Conservation (phyloP, 2,329 filamentous ascomycete species). For the Aspergillus caelatus region DNA sequence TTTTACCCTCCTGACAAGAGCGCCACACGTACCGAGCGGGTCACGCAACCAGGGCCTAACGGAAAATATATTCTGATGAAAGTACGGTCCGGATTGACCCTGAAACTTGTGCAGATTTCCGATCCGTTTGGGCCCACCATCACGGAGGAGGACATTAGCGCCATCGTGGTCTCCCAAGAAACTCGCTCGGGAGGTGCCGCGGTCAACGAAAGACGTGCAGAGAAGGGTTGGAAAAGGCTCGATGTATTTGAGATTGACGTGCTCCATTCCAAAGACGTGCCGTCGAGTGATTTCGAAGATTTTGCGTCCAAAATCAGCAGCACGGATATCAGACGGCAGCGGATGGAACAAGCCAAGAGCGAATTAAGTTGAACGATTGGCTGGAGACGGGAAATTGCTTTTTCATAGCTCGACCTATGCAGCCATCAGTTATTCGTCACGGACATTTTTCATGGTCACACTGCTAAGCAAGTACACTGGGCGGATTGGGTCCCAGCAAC, state of each 20-base stretch:
- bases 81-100: conserved; percentile 64
- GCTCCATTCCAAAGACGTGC: conserved; percentile 67
- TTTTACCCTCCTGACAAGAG: conserved; percentile 54
- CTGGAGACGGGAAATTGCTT: conserved; percentile 9
- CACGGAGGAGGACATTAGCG: conserved; percentile 75
- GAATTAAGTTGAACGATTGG: conserved; percentile 13
- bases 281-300: conserved; percentile 53
- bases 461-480: not conserved
- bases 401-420: conserved; percentile 5
- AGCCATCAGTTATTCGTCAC: conserved; percentile 5
- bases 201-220: conserved; percentile 79
- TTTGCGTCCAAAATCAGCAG: conserved; percentile 90
- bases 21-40: conserved; percentile 32
- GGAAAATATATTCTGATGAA: conserved; percentile 42
- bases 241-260: conserved; percentile 90
- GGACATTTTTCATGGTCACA: not conserved
- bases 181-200: conserved; percentile 80
- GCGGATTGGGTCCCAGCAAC: not conserved
- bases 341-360: conserved; percentile 42
- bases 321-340: conserved; percentile 72
- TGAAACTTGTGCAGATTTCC: conserved; percentile 82
- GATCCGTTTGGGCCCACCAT: conserved; percentile 92
- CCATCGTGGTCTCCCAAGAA: conserved; percentile 84
- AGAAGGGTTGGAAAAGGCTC: conserved; percentile 74
- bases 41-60: conserved; percentile 41